Conservation (phyloP, 2,329 filamentous ascomycete species). For the Hypoxylon sp. region DNA sequence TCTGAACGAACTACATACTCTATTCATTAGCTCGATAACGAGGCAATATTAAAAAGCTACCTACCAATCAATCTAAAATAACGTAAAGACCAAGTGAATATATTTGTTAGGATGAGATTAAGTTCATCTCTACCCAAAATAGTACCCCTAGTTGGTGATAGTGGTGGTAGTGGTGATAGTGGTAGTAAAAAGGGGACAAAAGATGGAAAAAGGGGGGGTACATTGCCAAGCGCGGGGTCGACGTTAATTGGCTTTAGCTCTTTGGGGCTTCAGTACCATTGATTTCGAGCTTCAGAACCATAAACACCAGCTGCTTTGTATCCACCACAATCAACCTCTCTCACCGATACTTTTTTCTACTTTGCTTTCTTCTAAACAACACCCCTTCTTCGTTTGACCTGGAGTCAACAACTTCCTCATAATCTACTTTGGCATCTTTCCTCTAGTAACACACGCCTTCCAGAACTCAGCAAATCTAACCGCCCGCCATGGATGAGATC, state of each 20-base stretch:
- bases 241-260: slow-evolving; percentile 42
- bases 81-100: neutral
- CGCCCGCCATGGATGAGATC: slow-evolving; percentile 90
- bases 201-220: slow-evolving; percentile 14
- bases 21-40: neutral
- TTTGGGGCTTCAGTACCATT: slow-evolving; percentile 43
- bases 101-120: slow-evolving; percentile 15
- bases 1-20: slow-evolving; percentile 5
- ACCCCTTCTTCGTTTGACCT: slow-evolving; percentile 45
- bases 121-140: slow-evolving; percentile 1
- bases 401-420: slow-evolving; percentile 45
- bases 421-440: slow-evolving; percentile 41
- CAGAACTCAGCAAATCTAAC: slow-evolving; percentile 43
- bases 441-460: slow-evolving; percentile 28
- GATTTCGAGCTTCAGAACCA: slow-evolving; percentile 51
- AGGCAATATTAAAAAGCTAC: neutral
- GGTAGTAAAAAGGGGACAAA: slow-evolving; percentile 11
- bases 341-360: slow-evolving; percentile 54
- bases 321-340: slow-evolving; percentile 48
- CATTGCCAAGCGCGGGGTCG: slow-evolving; percentile 42
- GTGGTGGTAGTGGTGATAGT: too few species aligned
- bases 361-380: slow-evolving; percentile 28
- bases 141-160: neutral
- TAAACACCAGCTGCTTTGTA: slow-evolving; percentile 48
- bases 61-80: slow-evolving; percentile 1